These are phyloP conservation scores for Ambrosia trifida DNA, from an alignment of 129 eudicot species.

Conservation along the genomic window DNA sequence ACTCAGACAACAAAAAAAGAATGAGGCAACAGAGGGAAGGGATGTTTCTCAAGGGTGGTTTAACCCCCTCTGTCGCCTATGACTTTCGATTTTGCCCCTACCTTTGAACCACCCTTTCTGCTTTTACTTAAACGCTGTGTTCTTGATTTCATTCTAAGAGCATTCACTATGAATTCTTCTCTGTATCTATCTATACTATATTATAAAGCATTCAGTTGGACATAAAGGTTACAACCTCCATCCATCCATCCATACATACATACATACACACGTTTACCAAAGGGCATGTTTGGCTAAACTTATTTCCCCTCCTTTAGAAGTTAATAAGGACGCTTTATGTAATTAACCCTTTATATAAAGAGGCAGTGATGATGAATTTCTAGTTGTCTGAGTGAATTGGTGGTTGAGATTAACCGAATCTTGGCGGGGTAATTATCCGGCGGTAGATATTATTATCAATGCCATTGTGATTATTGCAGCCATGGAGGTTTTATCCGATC, in stretches of 20 bases:
- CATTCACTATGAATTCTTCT: not conserved
- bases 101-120: conserved; percentile 21
- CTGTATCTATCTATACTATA: too few species aligned
- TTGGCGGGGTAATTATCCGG: not conserved
- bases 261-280: too few species aligned
- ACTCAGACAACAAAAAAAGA: conserved; percentile 20
- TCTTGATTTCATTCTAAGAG: too few species aligned
- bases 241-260: too few species aligned
- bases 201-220: too few species aligned
- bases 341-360: not conserved
- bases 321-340: not conserved
- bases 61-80: conserved; percentile 28
- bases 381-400: not conserved
- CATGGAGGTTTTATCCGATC: conserved; percentile 8
- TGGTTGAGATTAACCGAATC: not conserved
- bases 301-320: too few species aligned
- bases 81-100: conserved; percentile 27
- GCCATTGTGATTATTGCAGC: not conserved
- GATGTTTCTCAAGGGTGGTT: conserved; percentile 40
- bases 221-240: too few species aligned
- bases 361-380: not conserved
- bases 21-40: conserved; percentile 31
- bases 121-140: not conserved
- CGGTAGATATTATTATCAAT: too few species aligned
- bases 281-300: not conserved